Percentiles rank a stretch among this genome's conserved stretches.
phyloP scores from a whole-genome alignment of 2,329 filamentous ascomycete genomes.

The Aspergillus sp. region DNA sequence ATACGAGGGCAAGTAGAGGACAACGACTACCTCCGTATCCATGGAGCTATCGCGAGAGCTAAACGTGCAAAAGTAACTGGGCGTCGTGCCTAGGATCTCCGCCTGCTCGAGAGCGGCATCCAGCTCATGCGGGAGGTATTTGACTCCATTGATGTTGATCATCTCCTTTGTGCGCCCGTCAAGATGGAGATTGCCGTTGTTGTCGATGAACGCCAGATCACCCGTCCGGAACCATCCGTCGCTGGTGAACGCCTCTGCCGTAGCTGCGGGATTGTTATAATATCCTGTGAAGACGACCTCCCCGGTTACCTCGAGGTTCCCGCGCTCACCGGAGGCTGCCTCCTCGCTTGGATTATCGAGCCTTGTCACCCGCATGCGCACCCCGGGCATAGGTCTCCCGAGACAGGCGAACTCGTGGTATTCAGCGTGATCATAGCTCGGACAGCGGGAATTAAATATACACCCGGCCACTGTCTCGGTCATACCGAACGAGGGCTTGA shows the following conservation, averaged over 20 bases:
- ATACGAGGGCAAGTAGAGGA: conserved; percentile 37
- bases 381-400: background rate
- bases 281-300: background rate
- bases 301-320: background rate
- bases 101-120: conserved; percentile 39
- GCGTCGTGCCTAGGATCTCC: conserved; percentile 18
- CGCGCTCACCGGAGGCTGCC: background rate
- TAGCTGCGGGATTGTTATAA: background rate
- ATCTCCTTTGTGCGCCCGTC: conserved; percentile 25
- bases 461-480: background rate
- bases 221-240: conserved; percentile 1
- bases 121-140: conserved; percentile 37
- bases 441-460: background rate
- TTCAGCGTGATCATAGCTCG: background rate
- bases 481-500: background rate
- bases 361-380: background rate
- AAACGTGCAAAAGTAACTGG: conserved; percentile 27
- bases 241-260: background rate
- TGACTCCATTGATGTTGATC: conserved; percentile 49
- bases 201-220: background rate
- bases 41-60: conserved; percentile 33
- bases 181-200: background rate
- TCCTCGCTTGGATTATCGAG: background rate
- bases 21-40: conserved; percentile 37
- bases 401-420: background rate